Conservation (phyloP, 805 yeast species). For the Metschnikowia sp. region DNA sequence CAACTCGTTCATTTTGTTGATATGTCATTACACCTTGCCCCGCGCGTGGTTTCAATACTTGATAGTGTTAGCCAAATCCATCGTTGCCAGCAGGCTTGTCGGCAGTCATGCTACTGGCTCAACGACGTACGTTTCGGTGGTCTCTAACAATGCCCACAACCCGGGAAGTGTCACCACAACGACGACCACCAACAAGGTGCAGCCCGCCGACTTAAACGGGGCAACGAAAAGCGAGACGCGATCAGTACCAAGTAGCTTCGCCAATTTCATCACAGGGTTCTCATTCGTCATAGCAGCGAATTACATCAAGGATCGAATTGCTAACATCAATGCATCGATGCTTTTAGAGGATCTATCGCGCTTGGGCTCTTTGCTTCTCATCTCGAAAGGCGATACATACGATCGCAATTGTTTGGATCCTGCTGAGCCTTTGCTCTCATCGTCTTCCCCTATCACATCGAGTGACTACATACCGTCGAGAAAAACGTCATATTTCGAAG, state of each 20-base stretch:
- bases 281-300: constrained; percentile 20
- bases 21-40: constrained; percentile 20
- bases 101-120: constrained; percentile 26
- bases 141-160: constrained; percentile 9
- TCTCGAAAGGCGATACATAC: not conserved
- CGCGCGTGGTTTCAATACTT: constrained; percentile 23
- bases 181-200: constrained; percentile 13
- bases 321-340: not conserved
- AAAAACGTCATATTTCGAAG: constrained; percentile 1
- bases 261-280: constrained; percentile 20
- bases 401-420: not conserved
- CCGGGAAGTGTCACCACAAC: constrained; percentile 13
- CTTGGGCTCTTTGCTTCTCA: not conserved
- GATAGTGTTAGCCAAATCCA: constrained; percentile 27
- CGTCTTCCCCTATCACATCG: not conserved
- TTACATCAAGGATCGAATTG: constrained; percentile 12
- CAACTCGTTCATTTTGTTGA: constrained; percentile 23
- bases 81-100: constrained; percentile 29
- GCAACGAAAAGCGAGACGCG: constrained; percentile 13
- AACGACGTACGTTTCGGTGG: constrained; percentile 22
- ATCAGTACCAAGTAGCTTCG: constrained; percentile 4
- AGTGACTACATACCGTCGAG: not conserved
- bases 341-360: not conserved
- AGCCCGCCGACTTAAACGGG: constrained; percentile 6
- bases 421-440: not conserved